Percentiles rank a stretch among this genome's conserved stretches.
These are phyloP conservation scores for Taiwanofungus camphoratus DNA, from an alignment of 1,284 basidiomycete species.

Conservation along the genomic window DNA sequence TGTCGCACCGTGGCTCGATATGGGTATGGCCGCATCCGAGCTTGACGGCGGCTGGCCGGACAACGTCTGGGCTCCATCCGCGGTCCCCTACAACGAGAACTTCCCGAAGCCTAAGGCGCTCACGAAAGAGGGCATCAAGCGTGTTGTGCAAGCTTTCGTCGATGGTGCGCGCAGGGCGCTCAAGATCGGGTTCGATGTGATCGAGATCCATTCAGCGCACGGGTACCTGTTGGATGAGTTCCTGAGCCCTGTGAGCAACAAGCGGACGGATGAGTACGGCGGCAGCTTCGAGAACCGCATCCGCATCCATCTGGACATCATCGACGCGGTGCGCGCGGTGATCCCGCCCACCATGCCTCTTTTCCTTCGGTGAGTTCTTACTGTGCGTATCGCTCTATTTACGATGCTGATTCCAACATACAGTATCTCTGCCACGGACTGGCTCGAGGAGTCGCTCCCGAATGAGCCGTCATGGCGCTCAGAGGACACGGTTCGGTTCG, in stretches of 20 bases:
- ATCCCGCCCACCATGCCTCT: constrained; percentile 58
- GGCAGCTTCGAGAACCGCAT: constrained; percentile 49
- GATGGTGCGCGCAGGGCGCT: constrained; percentile 49
- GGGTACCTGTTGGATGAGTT: constrained; percentile 39
- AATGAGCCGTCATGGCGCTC: constrained; percentile 44
- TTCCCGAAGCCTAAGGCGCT: constrained; percentile 55
- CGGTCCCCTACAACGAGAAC: constrained; percentile 44
- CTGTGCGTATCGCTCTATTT: neutral
- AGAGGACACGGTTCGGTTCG: constrained; percentile 47
- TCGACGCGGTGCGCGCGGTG: constrained; percentile 40
- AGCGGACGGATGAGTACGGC: constrained; percentile 56
- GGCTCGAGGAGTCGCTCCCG: constrained; percentile 43
- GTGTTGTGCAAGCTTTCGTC: constrained; percentile 55
- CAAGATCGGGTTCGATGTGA: constrained; percentile 40
- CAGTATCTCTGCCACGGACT: constrained; percentile 51
- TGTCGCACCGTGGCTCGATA: constrained; percentile 53
- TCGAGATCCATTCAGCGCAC: constrained; percentile 35
- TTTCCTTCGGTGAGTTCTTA: constrained; percentile 60
- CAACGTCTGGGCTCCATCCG: constrained; percentile 42
- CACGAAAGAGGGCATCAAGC: constrained; percentile 46
- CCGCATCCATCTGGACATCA: constrained; percentile 42
- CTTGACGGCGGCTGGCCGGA: constrained; percentile 59
- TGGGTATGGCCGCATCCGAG: constrained; percentile 26
- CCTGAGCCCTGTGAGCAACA: constrained; percentile 50
- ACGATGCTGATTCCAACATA: constrained; percentile 15